These are phyloP conservation scores for Setaria viridis DNA, from an alignment of 202 grass and related monocot genomes.

Conservation along the genomic window DNA sequence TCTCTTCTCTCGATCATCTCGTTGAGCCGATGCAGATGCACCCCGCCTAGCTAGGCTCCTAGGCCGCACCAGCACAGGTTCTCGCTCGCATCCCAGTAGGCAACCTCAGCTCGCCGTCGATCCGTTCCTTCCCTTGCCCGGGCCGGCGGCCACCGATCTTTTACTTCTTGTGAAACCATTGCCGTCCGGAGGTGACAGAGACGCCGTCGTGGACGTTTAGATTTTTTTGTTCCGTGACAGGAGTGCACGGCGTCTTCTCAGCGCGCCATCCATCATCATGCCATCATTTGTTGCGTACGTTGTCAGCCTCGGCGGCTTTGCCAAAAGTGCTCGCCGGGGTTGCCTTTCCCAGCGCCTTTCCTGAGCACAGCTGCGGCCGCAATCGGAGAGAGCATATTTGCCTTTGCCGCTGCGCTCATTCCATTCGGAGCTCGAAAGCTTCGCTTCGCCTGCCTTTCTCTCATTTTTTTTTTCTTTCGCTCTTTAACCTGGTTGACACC, in stretches of 20 bases:
- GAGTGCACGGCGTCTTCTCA: conserved; percentile 27
- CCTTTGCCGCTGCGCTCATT: conserved; percentile 35
- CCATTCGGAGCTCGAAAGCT: conserved; percentile 29
- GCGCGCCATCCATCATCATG: conserved; percentile 27
- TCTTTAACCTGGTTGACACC: conserved; percentile 1
- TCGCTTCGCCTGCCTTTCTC: background rate
- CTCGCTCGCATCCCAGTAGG: conserved; percentile 5
- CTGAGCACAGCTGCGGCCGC: conserved; percentile 9
- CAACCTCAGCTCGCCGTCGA: background rate
- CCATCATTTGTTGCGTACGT: conserved; percentile 45
- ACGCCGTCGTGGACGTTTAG: background rate
- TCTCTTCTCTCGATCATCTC: background rate
- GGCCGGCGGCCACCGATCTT: background rate
- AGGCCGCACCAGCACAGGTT: conserved; percentile 8
- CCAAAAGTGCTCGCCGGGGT: conserved; percentile 13
- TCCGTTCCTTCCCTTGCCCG: background rate
- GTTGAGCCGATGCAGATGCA: background rate
- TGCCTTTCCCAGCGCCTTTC: conserved; percentile 17
- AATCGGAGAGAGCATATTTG: conserved; percentile 28
- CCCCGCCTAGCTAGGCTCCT: background rate
- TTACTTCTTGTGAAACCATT: background rate
- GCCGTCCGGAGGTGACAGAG: background rate
- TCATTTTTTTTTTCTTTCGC: background rate
- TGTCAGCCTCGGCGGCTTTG: conserved; percentile 42
- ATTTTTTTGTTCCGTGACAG: background rate